Conservation (phyloP, 495 filamentous ascomycete species). For the Trypethelium eluteriae region DNA sequence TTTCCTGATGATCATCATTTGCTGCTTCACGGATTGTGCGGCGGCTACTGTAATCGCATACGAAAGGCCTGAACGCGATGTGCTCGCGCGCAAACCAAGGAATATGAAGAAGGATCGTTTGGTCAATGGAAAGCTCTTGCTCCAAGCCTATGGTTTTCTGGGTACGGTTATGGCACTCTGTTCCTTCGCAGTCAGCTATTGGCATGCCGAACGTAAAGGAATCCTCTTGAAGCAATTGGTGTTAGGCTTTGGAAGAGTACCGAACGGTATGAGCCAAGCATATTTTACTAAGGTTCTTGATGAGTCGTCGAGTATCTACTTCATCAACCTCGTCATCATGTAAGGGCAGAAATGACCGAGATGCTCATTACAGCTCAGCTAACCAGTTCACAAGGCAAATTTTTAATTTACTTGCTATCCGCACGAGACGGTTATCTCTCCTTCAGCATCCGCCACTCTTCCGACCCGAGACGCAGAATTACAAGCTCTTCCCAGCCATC, state of each 20-base stretch:
- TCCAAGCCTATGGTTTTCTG: slow-evolving; percentile 46
- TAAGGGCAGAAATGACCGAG: slow-evolving; percentile 25
- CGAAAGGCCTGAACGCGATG: slow-evolving; percentile 34
- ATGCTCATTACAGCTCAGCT: slow-evolving; percentile 12
- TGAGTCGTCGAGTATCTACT: slow-evolving; percentile 59
- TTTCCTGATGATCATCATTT: slow-evolving; percentile 37
- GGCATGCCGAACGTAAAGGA: slow-evolving; percentile 50
- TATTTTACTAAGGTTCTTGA: slow-evolving; percentile 45
- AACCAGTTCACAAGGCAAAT: slow-evolving; percentile 43
- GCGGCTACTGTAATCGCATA: slow-evolving; percentile 31
- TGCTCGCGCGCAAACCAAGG: slow-evolving; percentile 29
- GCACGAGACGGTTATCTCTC: slow-evolving; percentile 56
- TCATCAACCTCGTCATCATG: slow-evolving; percentile 66
- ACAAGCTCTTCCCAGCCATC: slow-evolving; percentile 58
- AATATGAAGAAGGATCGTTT: slow-evolving; percentile 33
- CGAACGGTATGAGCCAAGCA: slow-evolving; percentile 40
- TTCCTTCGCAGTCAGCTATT: slow-evolving; percentile 47
- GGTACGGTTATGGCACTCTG: slow-evolving; percentile 44
- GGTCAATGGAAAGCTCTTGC: slow-evolving; percentile 45
- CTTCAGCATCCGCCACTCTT: slow-evolving; percentile 57
- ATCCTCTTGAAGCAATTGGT: slow-evolving; percentile 50
- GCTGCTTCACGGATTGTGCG: slow-evolving; percentile 35
- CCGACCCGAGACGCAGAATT: slow-evolving; percentile 51
- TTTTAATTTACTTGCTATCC: slow-evolving; percentile 59
- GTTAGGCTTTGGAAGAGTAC: slow-evolving; percentile 51